Percentiles rank a stretch among this genome's conserved stretches.
phyloP scores from a whole-genome alignment of 768 basidiomycete species.

The Pleurotus salmoneostramineus region DNA sequence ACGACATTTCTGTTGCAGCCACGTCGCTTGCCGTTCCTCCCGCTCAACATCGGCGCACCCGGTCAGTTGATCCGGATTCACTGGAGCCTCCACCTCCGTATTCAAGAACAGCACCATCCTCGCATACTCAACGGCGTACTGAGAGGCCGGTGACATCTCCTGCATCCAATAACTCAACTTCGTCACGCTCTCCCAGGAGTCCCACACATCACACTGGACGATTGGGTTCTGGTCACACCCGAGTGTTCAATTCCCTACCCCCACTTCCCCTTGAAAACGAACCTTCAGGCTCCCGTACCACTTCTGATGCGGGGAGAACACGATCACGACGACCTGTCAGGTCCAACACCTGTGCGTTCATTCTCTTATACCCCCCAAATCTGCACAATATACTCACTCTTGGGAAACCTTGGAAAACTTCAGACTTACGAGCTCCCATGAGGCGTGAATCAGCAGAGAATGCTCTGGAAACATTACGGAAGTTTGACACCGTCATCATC shows the following conservation, averaged over 20 bases:
- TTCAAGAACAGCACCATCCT: slow-evolving; percentile 1
- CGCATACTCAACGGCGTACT: neutral
- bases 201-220: too few species aligned
- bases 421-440: slow-evolving; percentile 10
- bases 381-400: too few species aligned
- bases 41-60: slow-evolving; percentile 6
- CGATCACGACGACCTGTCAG: neutral
- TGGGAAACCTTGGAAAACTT: neutral
- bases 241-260: neutral
- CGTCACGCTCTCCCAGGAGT: neutral
- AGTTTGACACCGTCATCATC: slow-evolving; percentile 55
- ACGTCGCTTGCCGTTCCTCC: neutral
- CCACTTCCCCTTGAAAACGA: neutral
- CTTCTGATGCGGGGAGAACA: neutral
- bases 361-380: neutral
- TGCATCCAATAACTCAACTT: neutral
- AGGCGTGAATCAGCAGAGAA: slow-evolving; percentile 20
- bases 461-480: slow-evolving; percentile 29
- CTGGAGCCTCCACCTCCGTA: slow-evolving; percentile 8
- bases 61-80: slow-evolving; percentile 4
- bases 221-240: slow-evolving; percentile 2
- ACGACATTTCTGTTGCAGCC: neutral
- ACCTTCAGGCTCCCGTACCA: too few species aligned
- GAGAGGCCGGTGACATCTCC: neutral
- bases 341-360: slow-evolving; percentile 1